Conservation (phyloP, 495 filamentous ascomycete genomes). For the Bacidia rubella region DNA sequence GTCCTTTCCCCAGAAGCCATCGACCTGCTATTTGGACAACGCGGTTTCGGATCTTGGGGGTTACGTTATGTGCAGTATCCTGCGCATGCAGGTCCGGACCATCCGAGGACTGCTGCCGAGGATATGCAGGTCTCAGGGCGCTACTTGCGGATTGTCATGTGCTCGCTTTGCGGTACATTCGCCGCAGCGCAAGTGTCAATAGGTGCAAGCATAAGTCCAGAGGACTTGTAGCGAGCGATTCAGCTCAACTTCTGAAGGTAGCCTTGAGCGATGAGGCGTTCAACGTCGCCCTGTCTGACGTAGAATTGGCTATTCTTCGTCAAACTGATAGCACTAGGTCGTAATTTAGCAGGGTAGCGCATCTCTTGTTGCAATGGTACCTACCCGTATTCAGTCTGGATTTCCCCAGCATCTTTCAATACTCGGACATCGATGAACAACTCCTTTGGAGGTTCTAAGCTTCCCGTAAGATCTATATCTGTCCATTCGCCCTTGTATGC, state of each 20-base stretch:
- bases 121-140: background rate
- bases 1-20: too few relatives aligned
- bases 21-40: too few relatives aligned
- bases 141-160: too few relatives aligned
- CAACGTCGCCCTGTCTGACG: conserved; percentile 92
- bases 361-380: conserved; percentile 21
- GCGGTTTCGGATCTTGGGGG: too few relatives aligned
- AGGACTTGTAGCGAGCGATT: conserved; percentile 18
- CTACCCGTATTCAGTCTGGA: conserved; percentile 98
- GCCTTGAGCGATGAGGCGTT: conserved; percentile 88
- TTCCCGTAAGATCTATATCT: conserved; percentile 91
- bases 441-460: conserved; percentile 85
- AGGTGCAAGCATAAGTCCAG: background rate
- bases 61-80: too few relatives aligned
- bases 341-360: background rate
- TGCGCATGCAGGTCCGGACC: too few relatives aligned
- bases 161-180: too few relatives aligned
- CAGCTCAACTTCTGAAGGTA: conserved; percentile 86
- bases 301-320: conserved; percentile 98
- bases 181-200: too few relatives aligned
- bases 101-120: background rate
- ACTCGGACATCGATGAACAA: conserved; percentile 97
- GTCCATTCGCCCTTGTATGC: conserved; percentile 99
- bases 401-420: conserved; percentile 93
- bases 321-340: conserved; percentile 71